A percentile compares a stretch with the other conserved stretches of the same genome.
Evolutionary conservation across 1,284 basidiomycete species (phyloP).

Genomic region (Ganoderma sinense): DNA sequence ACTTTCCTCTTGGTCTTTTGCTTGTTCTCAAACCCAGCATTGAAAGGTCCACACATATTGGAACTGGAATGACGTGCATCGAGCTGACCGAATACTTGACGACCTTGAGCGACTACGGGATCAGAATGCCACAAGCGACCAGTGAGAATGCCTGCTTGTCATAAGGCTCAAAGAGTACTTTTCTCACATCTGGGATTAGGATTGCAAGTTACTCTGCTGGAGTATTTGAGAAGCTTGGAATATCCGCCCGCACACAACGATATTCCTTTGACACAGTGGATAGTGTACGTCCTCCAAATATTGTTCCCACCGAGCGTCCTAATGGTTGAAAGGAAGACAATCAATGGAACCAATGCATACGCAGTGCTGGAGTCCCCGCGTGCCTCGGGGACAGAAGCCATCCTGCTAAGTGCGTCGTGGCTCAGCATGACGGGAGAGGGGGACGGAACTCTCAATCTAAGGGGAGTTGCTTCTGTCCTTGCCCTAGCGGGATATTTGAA

Average conservation of each 20-base stretch:
- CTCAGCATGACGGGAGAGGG: conserved; percentile 68
- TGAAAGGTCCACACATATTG: conserved; percentile 86
- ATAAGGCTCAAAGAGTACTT: neutral
- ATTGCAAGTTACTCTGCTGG: conserved; percentile 50
- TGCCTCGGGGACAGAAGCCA: conserved; percentile 89
- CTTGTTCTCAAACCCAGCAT: neutral
- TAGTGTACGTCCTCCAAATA: conserved; percentile 46
- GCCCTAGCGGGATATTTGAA: conserved; percentile 86
- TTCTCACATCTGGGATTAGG: conserved; percentile 46
- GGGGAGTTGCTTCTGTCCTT: conserved; percentile 87
- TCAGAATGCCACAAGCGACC: conserved; percentile 68
- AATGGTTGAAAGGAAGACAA: conserved; percentile 43
- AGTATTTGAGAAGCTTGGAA: conserved; percentile 75
- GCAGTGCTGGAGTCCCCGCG: conserved; percentile 86
- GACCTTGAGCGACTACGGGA: conserved; percentile 71
- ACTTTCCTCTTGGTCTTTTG: neutral
- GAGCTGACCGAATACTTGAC: conserved; percentile 80
- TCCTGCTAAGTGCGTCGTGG: conserved; percentile 92
- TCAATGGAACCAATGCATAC: conserved; percentile 81
- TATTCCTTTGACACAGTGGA: conserved; percentile 64
- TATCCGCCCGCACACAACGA: conserved; percentile 71
- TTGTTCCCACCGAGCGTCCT: neutral
- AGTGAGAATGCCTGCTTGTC: conserved; percentile 58
- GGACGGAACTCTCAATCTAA: conserved; percentile 74
- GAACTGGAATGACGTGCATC: conserved; percentile 88